phyloP scores from a whole-genome alignment of 495 filamentous ascomycete genomes.

The Penicillium atrosanguineum region DNA sequence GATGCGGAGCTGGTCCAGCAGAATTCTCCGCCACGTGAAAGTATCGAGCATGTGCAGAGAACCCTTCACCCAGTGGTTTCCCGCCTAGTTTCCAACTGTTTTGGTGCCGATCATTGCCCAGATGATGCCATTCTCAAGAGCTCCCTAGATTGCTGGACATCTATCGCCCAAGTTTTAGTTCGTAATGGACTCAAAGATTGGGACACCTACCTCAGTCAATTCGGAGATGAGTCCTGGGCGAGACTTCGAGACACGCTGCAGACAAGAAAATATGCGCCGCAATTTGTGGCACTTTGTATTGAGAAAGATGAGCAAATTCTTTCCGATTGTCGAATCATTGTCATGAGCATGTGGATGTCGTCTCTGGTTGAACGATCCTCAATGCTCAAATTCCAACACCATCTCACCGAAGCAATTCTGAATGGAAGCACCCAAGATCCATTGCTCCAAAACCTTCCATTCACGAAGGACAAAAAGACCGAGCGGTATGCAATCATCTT shows the following conservation, averaged over 20 bases:
- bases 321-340: conserved; percentile 44
- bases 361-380: conserved; percentile 65
- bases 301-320: conserved; percentile 43
- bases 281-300: conserved; percentile 59
- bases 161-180: conserved; percentile 53
- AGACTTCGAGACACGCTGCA: conserved; percentile 62
- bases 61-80: conserved; percentile 51
- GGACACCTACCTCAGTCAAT: conserved; percentile 57
- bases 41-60: conserved; percentile 36
- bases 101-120: conserved; percentile 59
- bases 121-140: conserved; percentile 57
- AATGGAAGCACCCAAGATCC: conserved; percentile 47
- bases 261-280: conserved; percentile 59
- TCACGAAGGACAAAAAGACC: conserved; percentile 40
- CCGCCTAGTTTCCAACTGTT: conserved; percentile 64
- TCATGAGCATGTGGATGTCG: conserved; percentile 57
- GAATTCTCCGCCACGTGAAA: conserved; percentile 20
- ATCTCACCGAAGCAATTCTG: conserved; percentile 55
- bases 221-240: conserved; percentile 58
- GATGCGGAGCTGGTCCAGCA: conserved; percentile 47
- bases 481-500: conserved; percentile 49
- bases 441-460: conserved; percentile 61
- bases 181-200: conserved; percentile 45
- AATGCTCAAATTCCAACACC: conserved; percentile 65
- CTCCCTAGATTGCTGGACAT: conserved; percentile 58